These are phyloP conservation scores for Raphanus raphanistrum DNA, from an alignment of 345 rosid species.

Conservation along the genomic window DNA sequence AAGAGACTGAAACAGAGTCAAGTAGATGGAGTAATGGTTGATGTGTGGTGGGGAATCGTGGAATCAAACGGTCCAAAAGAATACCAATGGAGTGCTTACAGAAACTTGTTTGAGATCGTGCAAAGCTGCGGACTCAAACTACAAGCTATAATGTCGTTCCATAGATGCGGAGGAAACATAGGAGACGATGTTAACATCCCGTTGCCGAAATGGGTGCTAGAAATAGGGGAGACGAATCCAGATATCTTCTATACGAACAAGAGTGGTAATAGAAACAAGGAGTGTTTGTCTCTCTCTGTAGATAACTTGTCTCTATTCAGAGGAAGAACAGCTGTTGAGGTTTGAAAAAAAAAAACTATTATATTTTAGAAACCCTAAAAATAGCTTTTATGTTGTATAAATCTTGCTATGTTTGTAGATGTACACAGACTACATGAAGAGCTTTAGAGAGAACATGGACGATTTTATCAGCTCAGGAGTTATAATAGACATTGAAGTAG, in stretches of 20 bases:
- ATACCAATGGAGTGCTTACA: constrained; percentile 75
- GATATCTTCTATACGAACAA: constrained; percentile 74
- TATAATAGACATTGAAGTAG: constrained; percentile 82
- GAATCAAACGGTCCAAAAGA: constrained; percentile 65
- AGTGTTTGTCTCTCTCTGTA: constrained; percentile 71
- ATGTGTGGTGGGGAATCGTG: constrained; percentile 83
- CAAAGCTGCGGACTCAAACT: constrained; percentile 51
- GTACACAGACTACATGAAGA: constrained; percentile 79
- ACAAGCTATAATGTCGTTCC: constrained; percentile 87
- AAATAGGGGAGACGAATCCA: constrained; percentile 61
- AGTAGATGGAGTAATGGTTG: constrained; percentile 75
- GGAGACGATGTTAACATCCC: constrained; percentile 78
- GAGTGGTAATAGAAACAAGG: constrained; percentile 61
- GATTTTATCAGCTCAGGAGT: constrained; percentile 68
- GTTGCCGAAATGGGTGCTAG: constrained; percentile 73
- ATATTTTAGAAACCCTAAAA: background rate
- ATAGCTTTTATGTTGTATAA: background rate
- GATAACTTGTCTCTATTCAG: constrained; percentile 59
- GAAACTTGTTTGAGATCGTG: constrained; percentile 60
- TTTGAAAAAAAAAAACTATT: background rate
- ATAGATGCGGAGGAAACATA: constrained; percentile 84
- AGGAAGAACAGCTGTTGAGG: constrained; percentile 79
- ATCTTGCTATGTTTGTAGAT: constrained; percentile 45
- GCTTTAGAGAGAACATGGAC: constrained; percentile 72
- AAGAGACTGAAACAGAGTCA: constrained; percentile 60